Conservation (phyloP, 306 rosid species). For the Parietaria judaica region DNA sequence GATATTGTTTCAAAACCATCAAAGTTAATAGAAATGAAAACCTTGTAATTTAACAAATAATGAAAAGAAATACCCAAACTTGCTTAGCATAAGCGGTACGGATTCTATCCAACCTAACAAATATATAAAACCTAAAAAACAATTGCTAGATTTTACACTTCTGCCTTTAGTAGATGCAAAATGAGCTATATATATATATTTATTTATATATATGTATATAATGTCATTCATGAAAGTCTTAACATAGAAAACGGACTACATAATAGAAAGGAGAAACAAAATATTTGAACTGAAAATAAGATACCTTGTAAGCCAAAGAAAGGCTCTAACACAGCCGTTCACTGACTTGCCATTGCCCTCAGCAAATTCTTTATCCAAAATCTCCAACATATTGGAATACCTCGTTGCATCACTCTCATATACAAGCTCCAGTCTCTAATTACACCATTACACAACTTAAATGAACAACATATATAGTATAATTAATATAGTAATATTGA, state of each 20-base stretch:
- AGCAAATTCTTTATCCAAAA: slow-evolving; percentile 46
- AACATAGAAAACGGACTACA: not conserved
- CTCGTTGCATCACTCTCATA: slow-evolving; percentile 39
- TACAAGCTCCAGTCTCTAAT: slow-evolving; percentile 46
- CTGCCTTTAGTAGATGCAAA: too few relatives aligned
- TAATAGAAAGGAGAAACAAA: not conserved
- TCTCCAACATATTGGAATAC: slow-evolving; percentile 57
- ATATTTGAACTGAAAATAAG: not conserved
- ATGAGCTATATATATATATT: too few relatives aligned
- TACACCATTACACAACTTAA: slow-evolving; percentile 8
- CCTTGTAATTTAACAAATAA: too few relatives aligned
- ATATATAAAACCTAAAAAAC: too few relatives aligned
- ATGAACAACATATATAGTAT: not conserved
- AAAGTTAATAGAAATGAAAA: too few relatives aligned
- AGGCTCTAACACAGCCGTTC: slow-evolving; percentile 47
- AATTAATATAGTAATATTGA: not conserved
- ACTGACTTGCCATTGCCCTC: slow-evolving; percentile 37
- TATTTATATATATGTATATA: too few relatives aligned
- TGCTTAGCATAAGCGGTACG: too few relatives aligned
- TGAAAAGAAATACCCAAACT: too few relatives aligned
- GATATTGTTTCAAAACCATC: too few relatives aligned
- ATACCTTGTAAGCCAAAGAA: slow-evolving; percentile 76
- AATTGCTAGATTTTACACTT: too few relatives aligned
- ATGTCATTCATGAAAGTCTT: not conserved
- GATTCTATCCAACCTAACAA: too few relatives aligned